These are phyloP conservation scores for Darksidea phi DNA, from an alignment of 495 filamentous ascomycete genomes.

Conservation along the genomic window DNA sequence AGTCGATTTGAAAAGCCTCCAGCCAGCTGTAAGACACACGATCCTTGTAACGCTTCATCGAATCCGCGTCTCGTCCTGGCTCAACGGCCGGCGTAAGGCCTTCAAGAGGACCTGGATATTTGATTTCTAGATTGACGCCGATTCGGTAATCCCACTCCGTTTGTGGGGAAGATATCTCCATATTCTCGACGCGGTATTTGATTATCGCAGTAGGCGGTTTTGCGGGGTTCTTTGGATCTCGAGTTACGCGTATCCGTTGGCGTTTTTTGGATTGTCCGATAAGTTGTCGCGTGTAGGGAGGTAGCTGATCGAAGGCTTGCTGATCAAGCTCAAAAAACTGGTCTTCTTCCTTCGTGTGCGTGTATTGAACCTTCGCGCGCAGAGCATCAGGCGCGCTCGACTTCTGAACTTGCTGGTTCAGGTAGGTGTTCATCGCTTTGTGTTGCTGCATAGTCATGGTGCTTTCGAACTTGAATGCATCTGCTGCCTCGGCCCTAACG, in stretches of 20 bases:
- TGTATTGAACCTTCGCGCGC: constrained; percentile 19
- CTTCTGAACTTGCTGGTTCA: constrained; percentile 20
- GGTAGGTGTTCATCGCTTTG: constrained; percentile 31
- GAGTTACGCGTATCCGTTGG: constrained; percentile 24
- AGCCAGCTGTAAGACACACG: constrained; percentile 24
- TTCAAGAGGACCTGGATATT: constrained; percentile 26
- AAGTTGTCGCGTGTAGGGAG: constrained; percentile 5
- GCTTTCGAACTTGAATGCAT: constrained; percentile 22
- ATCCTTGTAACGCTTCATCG: constrained; percentile 27
- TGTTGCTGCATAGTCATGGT: constrained; percentile 34
- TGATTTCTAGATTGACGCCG: constrained; percentile 35
- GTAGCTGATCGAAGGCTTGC: constrained; percentile 11
- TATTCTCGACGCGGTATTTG: constrained; percentile 27
- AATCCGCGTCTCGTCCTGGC: constrained; percentile 1
- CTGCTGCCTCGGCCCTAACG: not conserved
- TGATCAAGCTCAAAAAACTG: constrained; percentile 31
- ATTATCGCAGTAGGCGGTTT: constrained; percentile 18
- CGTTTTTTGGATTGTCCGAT: not conserved
- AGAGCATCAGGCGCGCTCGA: not conserved
- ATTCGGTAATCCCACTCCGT: constrained; percentile 38
- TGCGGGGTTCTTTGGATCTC: constrained; percentile 14
- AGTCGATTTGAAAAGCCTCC: constrained; percentile 28
- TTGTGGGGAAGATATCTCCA: constrained; percentile 32
- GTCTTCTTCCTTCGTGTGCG: constrained; percentile 25
- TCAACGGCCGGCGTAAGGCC: constrained; percentile 10